A percentile compares a stretch with the other conserved stretches of the same genome.
phyloP scores from a whole-genome alignment of 495 filamentous ascomycete species.

The Penicillium atrosanguineum region DNA sequence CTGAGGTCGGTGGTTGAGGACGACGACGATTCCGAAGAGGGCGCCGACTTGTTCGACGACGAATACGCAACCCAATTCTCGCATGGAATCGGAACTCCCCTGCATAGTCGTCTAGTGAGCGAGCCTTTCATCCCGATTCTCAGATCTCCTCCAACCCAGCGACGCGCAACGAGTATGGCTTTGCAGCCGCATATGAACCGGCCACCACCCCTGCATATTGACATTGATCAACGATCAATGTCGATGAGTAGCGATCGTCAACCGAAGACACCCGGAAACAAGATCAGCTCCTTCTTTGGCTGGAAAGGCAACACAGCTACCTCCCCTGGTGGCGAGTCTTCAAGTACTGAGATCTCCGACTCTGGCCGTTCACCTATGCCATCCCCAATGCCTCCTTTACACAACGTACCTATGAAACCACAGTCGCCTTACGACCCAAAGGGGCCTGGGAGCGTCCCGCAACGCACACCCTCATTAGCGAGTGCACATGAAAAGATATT shows the following conservation, averaged over 20 bases:
- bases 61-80: constrained; percentile 36
- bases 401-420: constrained; percentile 39
- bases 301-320: constrained; percentile 53
- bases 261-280: constrained; percentile 60
- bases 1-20: constrained; percentile 23
- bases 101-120: constrained; percentile 47
- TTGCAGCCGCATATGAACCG: constrained; percentile 36
- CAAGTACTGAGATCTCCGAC: constrained; percentile 64
- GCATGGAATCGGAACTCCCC: constrained; percentile 40
- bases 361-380: constrained; percentile 55
- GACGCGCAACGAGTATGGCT: constrained; percentile 45
- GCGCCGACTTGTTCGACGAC: constrained; percentile 31
- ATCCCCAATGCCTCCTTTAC: constrained; percentile 55
- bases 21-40: constrained; percentile 34
- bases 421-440: constrained; percentile 44
- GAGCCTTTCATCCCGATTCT: constrained; percentile 48
- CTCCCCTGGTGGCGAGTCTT: constrained; percentile 57
- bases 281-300: constrained; percentile 67
- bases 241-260: constrained; percentile 35
- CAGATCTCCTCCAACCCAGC: constrained; percentile 32
- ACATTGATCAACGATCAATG: constrained; percentile 32
- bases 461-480: constrained; percentile 32
- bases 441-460: constrained; percentile 36
- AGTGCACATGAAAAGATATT: constrained; percentile 44
- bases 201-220: constrained; percentile 42